phyloP scores from a whole-genome alignment of 192 early-diverging fungal species.

The Entrophospora sp. region DNA sequence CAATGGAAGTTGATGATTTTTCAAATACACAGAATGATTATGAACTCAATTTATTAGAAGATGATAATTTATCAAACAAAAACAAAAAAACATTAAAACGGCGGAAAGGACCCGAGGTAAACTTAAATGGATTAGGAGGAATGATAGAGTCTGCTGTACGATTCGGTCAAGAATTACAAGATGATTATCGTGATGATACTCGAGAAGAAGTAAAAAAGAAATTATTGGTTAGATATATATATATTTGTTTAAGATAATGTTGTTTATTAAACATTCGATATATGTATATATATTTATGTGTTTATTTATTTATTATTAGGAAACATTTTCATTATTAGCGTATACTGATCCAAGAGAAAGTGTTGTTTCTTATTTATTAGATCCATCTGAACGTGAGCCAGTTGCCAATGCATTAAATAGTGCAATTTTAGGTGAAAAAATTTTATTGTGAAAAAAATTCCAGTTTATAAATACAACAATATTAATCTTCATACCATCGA shows the following conservation, averaged over 20 bases:
- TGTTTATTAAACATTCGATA: constrained; percentile 7
- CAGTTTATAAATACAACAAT: neutral
- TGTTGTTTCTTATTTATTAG: constrained; percentile 42
- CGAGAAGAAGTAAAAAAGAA: constrained; percentile 25
- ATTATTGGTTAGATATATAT: constrained; percentile 9
- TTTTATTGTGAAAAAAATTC: neutral
- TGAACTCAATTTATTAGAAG: neutral
- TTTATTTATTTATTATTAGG: constrained; percentile 27
- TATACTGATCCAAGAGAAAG: constrained; percentile 52
- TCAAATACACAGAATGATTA: neutral
- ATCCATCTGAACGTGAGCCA: constrained; percentile 41
- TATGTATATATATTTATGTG: neutral
- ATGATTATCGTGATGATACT: constrained; percentile 32
- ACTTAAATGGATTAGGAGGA: constrained; percentile 21
- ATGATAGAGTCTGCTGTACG: constrained; percentile 31
- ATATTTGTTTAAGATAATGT: constrained; percentile 22
- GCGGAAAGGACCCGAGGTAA: neutral
- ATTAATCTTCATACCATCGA: neutral
- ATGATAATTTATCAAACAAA: neutral
- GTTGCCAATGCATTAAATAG: constrained; percentile 60
- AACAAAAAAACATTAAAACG: constrained; percentile 18
- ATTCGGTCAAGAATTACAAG: constrained; percentile 47
- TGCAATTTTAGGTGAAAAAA: constrained; percentile 59
- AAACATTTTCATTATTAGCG: constrained; percentile 64
- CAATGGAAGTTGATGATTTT: constrained; percentile 31